Evolutionary conservation across 1,139 yeast species (phyloP), one percentile per base, ranked within the genome.

Genomic region (Geotrichum macrosporum): DNA sequence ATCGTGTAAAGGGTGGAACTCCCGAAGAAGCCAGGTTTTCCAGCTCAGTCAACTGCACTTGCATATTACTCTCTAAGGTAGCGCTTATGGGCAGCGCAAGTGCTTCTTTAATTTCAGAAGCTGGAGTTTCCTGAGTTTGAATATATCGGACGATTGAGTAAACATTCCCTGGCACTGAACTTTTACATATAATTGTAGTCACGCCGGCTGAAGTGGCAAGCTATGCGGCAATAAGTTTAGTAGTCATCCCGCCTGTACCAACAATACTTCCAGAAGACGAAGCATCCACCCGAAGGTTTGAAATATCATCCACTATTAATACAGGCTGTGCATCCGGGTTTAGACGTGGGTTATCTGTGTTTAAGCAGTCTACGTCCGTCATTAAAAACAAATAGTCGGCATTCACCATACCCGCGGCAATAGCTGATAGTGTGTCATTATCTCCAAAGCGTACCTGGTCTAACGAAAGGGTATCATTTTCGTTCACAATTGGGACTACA

Each of bases 241-340:
- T 92, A 36, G 92, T 84, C 99, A 92, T 92, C 13, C 99, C 99
- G 22, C 99, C 99, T 0, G 98, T 94, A 10, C 98, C 98, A 5
- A 94, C 95, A 51, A 78, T 75, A 35, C 94, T 78, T 0, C 95
- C 96, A 1, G 78, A 74, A 18, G 81, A 69, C 35, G 84, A 80
- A 0, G 95, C 88, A 50, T 81, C 80, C 26, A 88, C 96, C 35
- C 78, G 72, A 59, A 89, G 75, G 41, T 82, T 77, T 37, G 78
- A 75, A 56, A 88, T 74, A 56, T 84, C 83, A 42, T 81, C 83
- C n/a, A 92, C 97, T 20, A 86, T 72, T 38, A 85, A 68, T 3
- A 92, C 78, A 5, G 96, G 95, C 55, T 76, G 72, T 0, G 98
- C 97, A 35, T 75, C 76, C 2, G 95, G 94, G 61, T 89, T 82